Evolutionary conservation across 345 rosid species (phyloP), one percentile per base, ranked within the genome.

Genomic region (Bruguiera parviflora): DNA sequence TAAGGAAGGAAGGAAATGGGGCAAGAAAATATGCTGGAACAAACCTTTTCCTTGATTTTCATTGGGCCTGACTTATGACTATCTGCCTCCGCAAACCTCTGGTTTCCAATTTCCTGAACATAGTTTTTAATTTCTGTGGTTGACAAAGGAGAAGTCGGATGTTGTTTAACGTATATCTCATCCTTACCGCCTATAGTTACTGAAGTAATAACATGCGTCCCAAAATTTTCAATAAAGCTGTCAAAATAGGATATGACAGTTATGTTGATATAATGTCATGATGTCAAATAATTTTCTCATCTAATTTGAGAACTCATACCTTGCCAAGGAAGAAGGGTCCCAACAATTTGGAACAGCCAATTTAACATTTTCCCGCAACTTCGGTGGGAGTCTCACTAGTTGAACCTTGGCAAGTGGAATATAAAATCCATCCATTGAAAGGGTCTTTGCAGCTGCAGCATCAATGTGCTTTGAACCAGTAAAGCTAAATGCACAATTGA

Each of bases 171-270:
- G 53, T 85, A 89, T 76, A 85, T 83, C 75, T 81, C 79, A 81
- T 89, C 96, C 80, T 85, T 89, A 57, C 96, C 90, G 53, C 96
- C 96, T 61, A 89, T 79, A 56, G 96, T 87, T 58, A 87, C 84
- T 27, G 96, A 89, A 31, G 87, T 77, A 49, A 87, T 82, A 52
- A 87, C 77, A 75, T 87, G 96, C 0, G 96, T 89, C 72, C 96
- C 96, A 70, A 82, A 87, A 73, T 77, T 83, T 80, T 87, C 89
- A 64, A 89, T 85, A 64, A 89, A 89, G 63, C 96, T 89, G 89
- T 70, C 66, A 81, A 67, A 78, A 61, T 32, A 32, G 67, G 19
- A 25, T 60, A 57, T 22, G 57, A 58, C 8, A 21, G 66, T 82
- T 69, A 85, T 52, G 51, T 8, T 47, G 49, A n/a, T 58, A 39